Evolutionary conservation across 2,329 filamentous ascomycete genomes (phyloP), one percentile per base, ranked within the genome.

Genomic region (Curvularia verruculosa): DNA sequence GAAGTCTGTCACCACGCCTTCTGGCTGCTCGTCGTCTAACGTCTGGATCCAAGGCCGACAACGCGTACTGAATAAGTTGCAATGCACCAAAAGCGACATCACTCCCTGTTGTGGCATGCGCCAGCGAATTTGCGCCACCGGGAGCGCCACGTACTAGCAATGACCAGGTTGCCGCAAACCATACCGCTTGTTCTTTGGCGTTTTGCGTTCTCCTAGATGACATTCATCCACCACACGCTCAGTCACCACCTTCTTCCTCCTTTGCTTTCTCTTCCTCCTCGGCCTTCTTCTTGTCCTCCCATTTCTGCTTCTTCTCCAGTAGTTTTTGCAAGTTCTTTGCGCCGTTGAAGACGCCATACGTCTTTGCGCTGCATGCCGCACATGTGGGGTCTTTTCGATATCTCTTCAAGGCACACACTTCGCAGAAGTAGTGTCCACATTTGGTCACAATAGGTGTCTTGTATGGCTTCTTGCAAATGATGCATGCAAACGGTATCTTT

Each of bases 401-500:
- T 63, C 93, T 81, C 73, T 90, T 87, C 67, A 98, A 80, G 24
- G 95, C 95, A 76, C 95, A 99, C 1, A 84, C 82, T 75, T 97
- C 90, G 74, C 95, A 99, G 72, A 98, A 98, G 76, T 98, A 98
- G 75, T 99, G 95, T 0, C 92, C 90, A 66, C 95, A 99, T 64
- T 92, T 89, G 12, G 95, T 98, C 23, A 94, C 81, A 12, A 98
- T 85, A 0, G 95, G 94, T 55, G 85, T 83, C 68, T 87, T 89
- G 77, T 96, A 97, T 1, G 87, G 77, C 36, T 87, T 84, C 68
- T 88, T 87, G 81, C 93, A 97, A 60, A 96, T 91, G 62, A 96
- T 86, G 75, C 93, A 97, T 1, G 87, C 90, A 72, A 96, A 96
- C 0, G 93, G 93, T 21, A 96, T 96, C 68, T 88, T 89, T 72